These are phyloP conservation scores for Plasmopara muralis DNA, from an alignment of 352 stramenopile species.

Conservation along the genomic window DNA sequence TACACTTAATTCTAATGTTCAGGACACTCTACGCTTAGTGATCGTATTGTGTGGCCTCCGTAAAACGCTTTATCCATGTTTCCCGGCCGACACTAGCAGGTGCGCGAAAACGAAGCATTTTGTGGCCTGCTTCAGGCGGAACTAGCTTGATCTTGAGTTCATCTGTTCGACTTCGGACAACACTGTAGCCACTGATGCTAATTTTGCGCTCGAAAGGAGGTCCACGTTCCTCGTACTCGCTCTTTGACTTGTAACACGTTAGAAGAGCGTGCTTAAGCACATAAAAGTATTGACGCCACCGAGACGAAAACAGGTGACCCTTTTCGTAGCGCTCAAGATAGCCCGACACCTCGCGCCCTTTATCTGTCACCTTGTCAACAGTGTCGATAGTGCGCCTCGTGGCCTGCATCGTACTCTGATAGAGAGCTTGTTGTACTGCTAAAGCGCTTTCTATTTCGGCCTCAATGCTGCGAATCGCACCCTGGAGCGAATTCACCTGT, in stretches of 20 bases:
- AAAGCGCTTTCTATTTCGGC: slow-evolving; percentile 43
- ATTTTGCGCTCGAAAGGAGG: slow-evolving; percentile 42
- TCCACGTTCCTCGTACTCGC: slow-evolving; percentile 54
- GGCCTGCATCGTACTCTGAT: slow-evolving; percentile 72
- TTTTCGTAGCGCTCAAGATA: slow-evolving; percentile 78
- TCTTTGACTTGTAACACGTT: slow-evolving; percentile 73
- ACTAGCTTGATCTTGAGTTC: slow-evolving; percentile 79
- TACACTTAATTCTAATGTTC: not conserved
- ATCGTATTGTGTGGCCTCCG: slow-evolving; percentile 51
- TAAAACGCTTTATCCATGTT: slow-evolving; percentile 72
- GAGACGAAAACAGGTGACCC: slow-evolving; percentile 59
- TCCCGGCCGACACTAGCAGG: slow-evolving; percentile 67
- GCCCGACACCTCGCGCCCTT: slow-evolving; percentile 55
- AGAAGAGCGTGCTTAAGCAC: slow-evolving; percentile 60
- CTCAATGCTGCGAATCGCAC: slow-evolving; percentile 31
- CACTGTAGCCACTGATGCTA: slow-evolving; percentile 56
- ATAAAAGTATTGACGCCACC: slow-evolving; percentile 76
- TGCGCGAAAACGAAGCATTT: slow-evolving; percentile 66
- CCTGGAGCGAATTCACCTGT: slow-evolving; percentile 32
- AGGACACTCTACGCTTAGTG: slow-evolving; percentile 6
- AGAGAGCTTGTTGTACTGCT: slow-evolving; percentile 53
- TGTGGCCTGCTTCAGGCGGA: slow-evolving; percentile 46
- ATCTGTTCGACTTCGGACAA: slow-evolving; percentile 65
- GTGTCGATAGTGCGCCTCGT: slow-evolving; percentile 72
- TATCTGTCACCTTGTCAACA: slow-evolving; percentile 59